Evolutionary conservation across 257 asterid genomes (phyloP), one percentile per base, ranked within the genome.

Genomic region (Solanum virginianum): DNA sequence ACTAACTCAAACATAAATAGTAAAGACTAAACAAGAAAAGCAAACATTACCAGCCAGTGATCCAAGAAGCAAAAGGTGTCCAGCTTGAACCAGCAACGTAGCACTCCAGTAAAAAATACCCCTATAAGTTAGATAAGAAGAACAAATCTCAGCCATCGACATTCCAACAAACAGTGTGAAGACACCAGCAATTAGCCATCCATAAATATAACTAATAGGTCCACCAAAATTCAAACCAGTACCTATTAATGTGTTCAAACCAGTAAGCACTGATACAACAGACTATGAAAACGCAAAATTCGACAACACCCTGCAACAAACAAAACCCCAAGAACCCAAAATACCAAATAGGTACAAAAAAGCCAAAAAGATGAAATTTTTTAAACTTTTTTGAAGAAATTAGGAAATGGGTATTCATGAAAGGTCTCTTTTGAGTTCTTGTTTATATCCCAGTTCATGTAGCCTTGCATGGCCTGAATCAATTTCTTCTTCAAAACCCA

Each of bases 51-150:
- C 99, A 96, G 92, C 98, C 98, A 85, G 99, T 96, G 83, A 92
- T 88, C 99, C 99, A 96, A 4, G 99, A 95, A 84, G 99, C 99
- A 87, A 96, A 96, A 82, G 99, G 98, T 2, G 99, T 98, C 99
- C 99, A 96, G 39, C 29, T 75, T 32, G 99, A 96, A 87, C 99
- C 98, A 70, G 99, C 98, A 85, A 96, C 90, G 80, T 96, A 5
- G 99, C 99, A 66, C 99, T 96, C 99, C 99, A 95, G 55, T 93
- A 96, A 90, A 95, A 96, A 80, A 96, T 98, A 8, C 99, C 98
- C 32, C 99, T 98, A 83, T 98, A 96, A 47, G 99, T 96, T 77
- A 98, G 98, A 51, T 90, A 96, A 86, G 99, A 90, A 41, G 99
- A 96, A 89, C 99, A 96, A 57, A 96, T 96, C 91, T 96, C 99